These are phyloP conservation scores for Pseudoneurospora amorphoporcata DNA, from an alignment of 495 filamentous ascomycete species.

Conservation along the genomic window DNA sequence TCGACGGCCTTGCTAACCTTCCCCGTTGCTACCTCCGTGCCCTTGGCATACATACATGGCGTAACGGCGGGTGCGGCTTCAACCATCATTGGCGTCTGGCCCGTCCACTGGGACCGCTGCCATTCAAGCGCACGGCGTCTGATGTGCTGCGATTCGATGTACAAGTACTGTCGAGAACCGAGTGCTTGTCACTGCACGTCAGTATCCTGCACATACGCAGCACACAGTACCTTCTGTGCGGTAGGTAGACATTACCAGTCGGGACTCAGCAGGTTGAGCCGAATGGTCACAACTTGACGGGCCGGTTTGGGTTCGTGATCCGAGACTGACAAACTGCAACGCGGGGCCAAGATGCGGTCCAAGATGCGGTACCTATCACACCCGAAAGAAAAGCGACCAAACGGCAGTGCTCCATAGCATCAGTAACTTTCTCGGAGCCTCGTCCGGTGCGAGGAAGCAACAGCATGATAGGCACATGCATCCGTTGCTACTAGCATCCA, in stretches of 20 bases:
- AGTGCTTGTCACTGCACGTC: neutral
- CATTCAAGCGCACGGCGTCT: neutral
- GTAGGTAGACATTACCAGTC: slow-evolving; percentile 15
- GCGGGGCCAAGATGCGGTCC: neutral
- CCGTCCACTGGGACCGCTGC: neutral
- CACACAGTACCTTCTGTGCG: slow-evolving; percentile 18
- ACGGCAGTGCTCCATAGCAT: neutral
- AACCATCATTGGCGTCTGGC: neutral
- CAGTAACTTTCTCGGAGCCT: neutral
- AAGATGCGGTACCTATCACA: neutral
- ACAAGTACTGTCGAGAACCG: neutral
- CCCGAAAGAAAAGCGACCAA: neutral
- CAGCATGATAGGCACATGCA: neutral
- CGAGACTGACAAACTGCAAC: neutral
- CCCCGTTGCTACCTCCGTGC: neutral
- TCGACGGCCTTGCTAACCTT: neutral
- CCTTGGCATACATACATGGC: slow-evolving; percentile 2
- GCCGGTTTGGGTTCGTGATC: neutral
- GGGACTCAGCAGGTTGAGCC: slow-evolving; percentile 4
- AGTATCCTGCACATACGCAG: neutral
- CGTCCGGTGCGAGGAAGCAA: neutral
- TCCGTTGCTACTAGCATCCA: neutral
- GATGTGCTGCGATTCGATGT: neutral
- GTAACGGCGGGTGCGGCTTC: slow-evolving; percentile 8
- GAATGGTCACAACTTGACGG: neutral